Base-by-base conservation (phyloP, 108 stramenopile species). In the Cyclotella kingstonii region DNA sequence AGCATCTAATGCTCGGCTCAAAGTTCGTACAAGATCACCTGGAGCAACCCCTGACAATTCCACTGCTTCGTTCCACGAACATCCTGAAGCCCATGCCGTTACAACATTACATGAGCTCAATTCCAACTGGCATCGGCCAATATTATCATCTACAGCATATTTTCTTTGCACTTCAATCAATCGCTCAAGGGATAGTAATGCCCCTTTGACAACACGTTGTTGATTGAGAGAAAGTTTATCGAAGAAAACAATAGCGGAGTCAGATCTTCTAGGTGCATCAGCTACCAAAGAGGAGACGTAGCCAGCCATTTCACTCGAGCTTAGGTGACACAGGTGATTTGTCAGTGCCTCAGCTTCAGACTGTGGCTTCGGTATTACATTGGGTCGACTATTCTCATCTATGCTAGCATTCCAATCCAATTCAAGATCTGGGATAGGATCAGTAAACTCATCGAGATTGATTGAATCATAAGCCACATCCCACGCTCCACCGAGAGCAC, bases 1-100 rank as follows among this genome's bases (percentile, higher is more conserved):
- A 5, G 84, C 90, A 81, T 91, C 90, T 56, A 87, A 61, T n/a
- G 76, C 86, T 22, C 90, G 72, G 38, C 76, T 64, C 22, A 91
- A 58, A 39, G 81, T 91, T 18, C 90, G 55, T 12, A 73, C 84
- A 19, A 91, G 63, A 52, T 91, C 90, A 26, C 90, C 90, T 0
- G 90, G 90, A 10, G 90, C 81, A 8, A 71, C 63, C 25, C 86
- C 90, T 21, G 86, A 86, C 21, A 91, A 78, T 47, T 66, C 75
- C 21, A 91, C 49, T 3, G 81, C 86, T 49, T 88, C 90, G 28
- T 48, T 82, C 90, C 90, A 91, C 3, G 77, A 80, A 44, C 82
- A 86, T 35, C 90, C 90, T 11, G 71, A 56, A 5, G 90, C 85
- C 90, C 90, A 91, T 0, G 81, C 83, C 8, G 86, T 88, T 0